Percentiles rank a stretch among this genome's conserved stretches.
phyloP scores from a whole-genome alignment of 2,329 filamentous ascomycete genomes.

The Periconia macrospinosa region DNA sequence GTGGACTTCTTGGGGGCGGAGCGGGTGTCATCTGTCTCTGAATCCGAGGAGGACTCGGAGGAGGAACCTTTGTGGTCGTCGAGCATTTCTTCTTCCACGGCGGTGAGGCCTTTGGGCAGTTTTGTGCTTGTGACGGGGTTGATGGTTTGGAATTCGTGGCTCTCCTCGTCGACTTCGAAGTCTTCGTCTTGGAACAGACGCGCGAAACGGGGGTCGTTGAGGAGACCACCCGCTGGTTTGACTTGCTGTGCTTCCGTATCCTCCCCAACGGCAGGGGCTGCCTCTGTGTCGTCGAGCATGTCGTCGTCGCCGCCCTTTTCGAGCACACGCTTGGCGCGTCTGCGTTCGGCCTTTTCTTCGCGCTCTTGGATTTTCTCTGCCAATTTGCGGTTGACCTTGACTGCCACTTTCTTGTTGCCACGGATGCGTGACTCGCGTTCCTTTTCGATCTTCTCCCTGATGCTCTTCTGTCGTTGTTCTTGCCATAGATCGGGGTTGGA shows the following conservation, averaged over 20 bases:
- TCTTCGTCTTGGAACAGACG: constrained; percentile 91
- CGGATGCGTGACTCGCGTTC: constrained; percentile 93
- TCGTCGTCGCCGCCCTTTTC: constrained; percentile 62
- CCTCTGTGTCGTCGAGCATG: constrained; percentile 33
- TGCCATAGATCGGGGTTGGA: constrained; percentile 93
- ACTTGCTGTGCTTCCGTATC: constrained; percentile 43
- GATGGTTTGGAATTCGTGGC: constrained; percentile 80
- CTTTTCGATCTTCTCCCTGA: constrained; percentile 95
- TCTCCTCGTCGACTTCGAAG: constrained; percentile 88
- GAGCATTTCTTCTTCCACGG: constrained; percentile 62
- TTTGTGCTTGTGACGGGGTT: constrained; percentile 90
- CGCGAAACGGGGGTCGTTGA: constrained; percentile 84
- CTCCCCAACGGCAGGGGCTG: constrained; percentile 20
- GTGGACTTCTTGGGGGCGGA: constrained; percentile 28
- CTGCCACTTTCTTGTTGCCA: constrained; percentile 84
- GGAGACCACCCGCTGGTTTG: constrained; percentile 57
- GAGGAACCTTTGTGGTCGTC: constrained; percentile 44
- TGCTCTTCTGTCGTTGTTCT: constrained; percentile 84
- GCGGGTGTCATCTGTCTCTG: constrained; percentile 26
- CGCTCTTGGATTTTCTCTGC: constrained; percentile 67
- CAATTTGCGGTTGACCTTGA: constrained; percentile 84
- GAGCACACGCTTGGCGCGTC: constrained; percentile 53
- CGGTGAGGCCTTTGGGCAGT: constrained; percentile 56
- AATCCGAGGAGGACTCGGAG: constrained; percentile 35
- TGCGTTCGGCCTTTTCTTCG: constrained; percentile 66